A percentile compares a stretch with the other conserved stretches of the same genome.
Evolutionary conservation across 2,329 filamentous ascomycete species (phyloP).

Genomic region (Fusarium bulbicola): DNA sequence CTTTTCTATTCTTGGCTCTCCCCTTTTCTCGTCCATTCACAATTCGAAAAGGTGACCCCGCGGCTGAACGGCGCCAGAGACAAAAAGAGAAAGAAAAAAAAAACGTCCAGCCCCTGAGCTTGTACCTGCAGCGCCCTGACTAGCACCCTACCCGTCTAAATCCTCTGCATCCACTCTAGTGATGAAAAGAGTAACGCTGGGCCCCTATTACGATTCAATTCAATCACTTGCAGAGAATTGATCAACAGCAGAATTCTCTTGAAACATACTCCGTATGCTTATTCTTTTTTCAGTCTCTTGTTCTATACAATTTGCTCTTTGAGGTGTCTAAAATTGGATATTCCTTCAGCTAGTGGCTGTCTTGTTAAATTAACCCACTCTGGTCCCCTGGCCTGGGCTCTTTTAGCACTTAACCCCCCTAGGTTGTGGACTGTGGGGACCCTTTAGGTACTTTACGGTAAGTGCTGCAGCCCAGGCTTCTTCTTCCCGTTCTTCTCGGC

Average conservation of each 20-base stretch:
- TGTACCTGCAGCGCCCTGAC: slow-evolving; percentile 12
- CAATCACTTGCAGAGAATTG: neutral
- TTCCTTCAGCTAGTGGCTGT: neutral
- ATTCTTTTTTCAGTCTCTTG: neutral
- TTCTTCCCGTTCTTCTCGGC: slow-evolving; percentile 13
- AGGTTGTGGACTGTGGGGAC: slow-evolving; percentile 4
- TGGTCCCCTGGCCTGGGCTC: slow-evolving; percentile 1
- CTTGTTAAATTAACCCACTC: slow-evolving; percentile 31
- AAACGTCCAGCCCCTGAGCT: slow-evolving; percentile 32
- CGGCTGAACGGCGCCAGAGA: slow-evolving; percentile 18
- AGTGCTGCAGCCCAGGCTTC: slow-evolving; percentile 15
- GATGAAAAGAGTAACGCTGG: slow-evolving; percentile 11
- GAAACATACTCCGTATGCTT: neutral
- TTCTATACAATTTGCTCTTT: neutral
- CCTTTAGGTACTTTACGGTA: slow-evolving; percentile 27
- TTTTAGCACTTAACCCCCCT: slow-evolving; percentile 3
- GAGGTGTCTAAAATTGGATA: slow-evolving; percentile 26
- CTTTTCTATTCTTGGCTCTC: slow-evolving; percentile 8
- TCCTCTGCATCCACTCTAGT: neutral
- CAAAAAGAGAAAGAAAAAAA: neutral
- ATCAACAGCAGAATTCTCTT: neutral
- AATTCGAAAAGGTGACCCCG: slow-evolving; percentile 20
- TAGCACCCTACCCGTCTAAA: neutral
- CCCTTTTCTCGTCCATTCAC: slow-evolving; percentile 18
- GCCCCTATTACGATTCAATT: slow-evolving; percentile 5